Base-by-base conservation (phyloP, 345 rosid species). In the Sonneratia caseolaris region DNA sequence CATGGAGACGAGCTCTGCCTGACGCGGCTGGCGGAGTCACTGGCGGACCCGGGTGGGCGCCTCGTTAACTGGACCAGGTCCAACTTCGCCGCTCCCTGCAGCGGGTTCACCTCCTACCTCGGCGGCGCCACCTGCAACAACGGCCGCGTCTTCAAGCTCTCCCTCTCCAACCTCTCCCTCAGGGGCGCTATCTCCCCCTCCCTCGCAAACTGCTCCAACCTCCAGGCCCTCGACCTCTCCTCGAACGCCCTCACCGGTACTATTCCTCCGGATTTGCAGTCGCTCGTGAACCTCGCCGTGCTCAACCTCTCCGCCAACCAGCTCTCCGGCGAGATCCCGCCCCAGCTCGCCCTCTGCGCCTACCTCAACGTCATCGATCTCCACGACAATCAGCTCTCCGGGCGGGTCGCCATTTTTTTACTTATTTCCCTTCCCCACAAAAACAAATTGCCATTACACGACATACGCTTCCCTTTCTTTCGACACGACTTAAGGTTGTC, bases 341-440 rank as follows among this genome's bases (percentile, higher is more conserved):
- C 78, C 0, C 86, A 89, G 76, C 81, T 94, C 51, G 79, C 97
- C 53, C 79, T 85, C 42, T 94, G 97, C 68, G 90, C 98, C 36
- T 94, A 88, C 80, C 75, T 94, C 43, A 94, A 94, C 82, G 86
- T 94, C 61, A 91, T 94, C 76, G 97, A 94, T 81, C 88, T 94
- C 53, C 98, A 94, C 37, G 83, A 79, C 18, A 94, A 94, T 81
- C 65, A 78, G 5, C 86, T 94, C 24, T 70, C 91, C 11, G 97
- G 96, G 1, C 86, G 79, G 79, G 90, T 94, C 42, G 93, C 95
- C 21, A n/a, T 42, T 19, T 18, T 42, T 3, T 27, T 15, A n/a
- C 38, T 67, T 67, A 6, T 18, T 37, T 38, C 21, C 68, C 38
- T 4, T 4, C 1, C 43, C 5, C 43, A 40, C 1, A 40, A 40